Conservation (phyloP, 2,329 filamentous ascomycete species). For the Clonostachys byssicola region DNA sequence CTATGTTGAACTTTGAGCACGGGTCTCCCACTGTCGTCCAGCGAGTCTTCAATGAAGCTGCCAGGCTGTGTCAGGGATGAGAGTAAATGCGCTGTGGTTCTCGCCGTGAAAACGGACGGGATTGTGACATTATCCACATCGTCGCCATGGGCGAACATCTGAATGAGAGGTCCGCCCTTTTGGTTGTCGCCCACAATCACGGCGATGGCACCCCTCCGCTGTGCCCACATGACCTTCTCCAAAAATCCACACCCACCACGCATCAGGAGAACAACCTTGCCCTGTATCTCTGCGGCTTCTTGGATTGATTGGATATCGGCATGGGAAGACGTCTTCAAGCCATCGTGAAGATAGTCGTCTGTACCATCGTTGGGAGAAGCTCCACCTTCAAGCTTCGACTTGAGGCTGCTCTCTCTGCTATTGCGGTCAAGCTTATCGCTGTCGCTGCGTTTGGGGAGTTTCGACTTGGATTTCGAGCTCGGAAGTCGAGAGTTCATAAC, state of each 20-base stretch:
- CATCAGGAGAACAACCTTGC: slow-evolving; percentile 88
- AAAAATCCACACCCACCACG: slow-evolving; percentile 93
- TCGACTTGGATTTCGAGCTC: slow-evolving; percentile 8
- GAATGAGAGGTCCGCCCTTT: slow-evolving; percentile 82
- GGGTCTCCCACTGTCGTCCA: slow-evolving; percentile 57
- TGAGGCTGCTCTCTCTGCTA: slow-evolving; percentile 11
- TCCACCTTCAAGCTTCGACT: slow-evolving; percentile 4
- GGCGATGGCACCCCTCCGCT: slow-evolving; percentile 81
- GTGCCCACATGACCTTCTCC: slow-evolving; percentile 96
- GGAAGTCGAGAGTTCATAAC: slow-evolving; percentile 29
- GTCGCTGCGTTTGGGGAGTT: neutral
- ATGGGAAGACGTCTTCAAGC: slow-evolving; percentile 40
- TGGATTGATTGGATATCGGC: slow-evolving; percentile 90
- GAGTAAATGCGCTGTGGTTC: slow-evolving; percentile 89
- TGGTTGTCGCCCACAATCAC: slow-evolving; percentile 93
- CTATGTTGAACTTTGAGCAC: slow-evolving; percentile 48
- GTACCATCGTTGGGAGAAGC: slow-evolving; percentile 64
- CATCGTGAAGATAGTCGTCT: slow-evolving; percentile 75
- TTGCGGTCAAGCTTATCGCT: slow-evolving; percentile 15
- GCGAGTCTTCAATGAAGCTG: slow-evolving; percentile 54
- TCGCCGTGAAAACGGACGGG: slow-evolving; percentile 88
- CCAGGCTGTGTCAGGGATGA: slow-evolving; percentile 79
- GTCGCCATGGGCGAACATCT: slow-evolving; percentile 97
- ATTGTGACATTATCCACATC: slow-evolving; percentile 88
- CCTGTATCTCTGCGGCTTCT: slow-evolving; percentile 86